A percentile compares a stretch with the other conserved stretches of the same genome.
These are phyloP conservation scores for Massospora cicadina DNA, from an alignment of 371 early-diverging fungal genomes.

Conservation along the genomic window DNA sequence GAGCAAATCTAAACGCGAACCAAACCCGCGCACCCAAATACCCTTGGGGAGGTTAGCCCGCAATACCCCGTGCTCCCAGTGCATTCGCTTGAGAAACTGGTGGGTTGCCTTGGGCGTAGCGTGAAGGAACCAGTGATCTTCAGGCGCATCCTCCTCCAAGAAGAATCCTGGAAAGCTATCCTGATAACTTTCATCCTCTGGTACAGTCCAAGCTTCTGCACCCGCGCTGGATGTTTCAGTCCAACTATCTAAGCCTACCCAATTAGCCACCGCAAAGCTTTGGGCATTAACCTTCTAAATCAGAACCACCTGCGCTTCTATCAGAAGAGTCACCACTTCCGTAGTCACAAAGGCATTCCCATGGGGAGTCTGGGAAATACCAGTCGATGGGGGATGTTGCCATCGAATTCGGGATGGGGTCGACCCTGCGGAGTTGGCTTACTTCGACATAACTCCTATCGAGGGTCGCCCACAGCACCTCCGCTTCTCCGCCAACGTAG, in stretches of 20 bases:
- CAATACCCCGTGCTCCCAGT: neutral
- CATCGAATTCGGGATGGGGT: neutral
- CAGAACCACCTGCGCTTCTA: neutral
- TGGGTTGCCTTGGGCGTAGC: conserved; percentile 12
- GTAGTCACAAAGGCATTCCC: neutral
- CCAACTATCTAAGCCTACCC: too few species aligned
- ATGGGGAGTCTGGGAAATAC: neutral
- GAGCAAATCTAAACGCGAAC: conserved; percentile 26
- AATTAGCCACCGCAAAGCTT: too few species aligned
- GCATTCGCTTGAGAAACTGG: neutral
- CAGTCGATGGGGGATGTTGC: neutral
- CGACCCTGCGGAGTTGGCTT: neutral
- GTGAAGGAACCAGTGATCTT: neutral
- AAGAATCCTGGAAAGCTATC: neutral
- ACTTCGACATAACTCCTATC: neutral
- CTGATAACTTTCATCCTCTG: neutral
- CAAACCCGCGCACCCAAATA: conserved; percentile 28
- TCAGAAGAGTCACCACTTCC: neutral
- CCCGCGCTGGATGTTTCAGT: neutral
- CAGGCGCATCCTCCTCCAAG: conserved; percentile 13
- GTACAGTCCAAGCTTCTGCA: neutral
- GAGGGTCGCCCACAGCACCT: neutral
- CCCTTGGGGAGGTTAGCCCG: conserved; percentile 17
- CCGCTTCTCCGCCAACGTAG: neutral
- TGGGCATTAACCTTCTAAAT: neutral